These are phyloP conservation scores for Marchantia paleacea DNA, from an alignment of 225 moss, liverwort and hornwort genomes.

Conservation along the genomic window DNA sequence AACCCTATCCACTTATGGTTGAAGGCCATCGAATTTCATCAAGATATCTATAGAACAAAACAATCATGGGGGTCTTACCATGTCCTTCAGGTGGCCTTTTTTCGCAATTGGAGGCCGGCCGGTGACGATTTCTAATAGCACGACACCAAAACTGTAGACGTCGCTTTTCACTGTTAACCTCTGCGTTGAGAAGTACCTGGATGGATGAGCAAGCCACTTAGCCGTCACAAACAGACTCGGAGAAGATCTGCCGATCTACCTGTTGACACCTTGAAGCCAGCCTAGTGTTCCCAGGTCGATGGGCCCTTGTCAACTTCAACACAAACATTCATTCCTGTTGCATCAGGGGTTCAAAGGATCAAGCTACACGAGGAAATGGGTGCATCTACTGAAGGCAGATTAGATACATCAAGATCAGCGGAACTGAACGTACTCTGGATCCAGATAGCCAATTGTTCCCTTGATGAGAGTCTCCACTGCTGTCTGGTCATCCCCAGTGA, in stretches of 20 bases:
- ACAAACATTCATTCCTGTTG: neutral
- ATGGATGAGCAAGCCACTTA: neutral
- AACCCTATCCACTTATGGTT: neutral
- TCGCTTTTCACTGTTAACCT: slow-evolving; percentile 33
- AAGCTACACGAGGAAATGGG: neutral
- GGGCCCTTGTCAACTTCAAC: neutral
- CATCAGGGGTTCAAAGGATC: neutral
- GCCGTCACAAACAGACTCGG: neutral
- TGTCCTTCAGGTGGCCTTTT: slow-evolving; percentile 32
- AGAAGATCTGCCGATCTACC: neutral
- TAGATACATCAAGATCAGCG: neutral
- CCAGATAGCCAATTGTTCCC: slow-evolving; percentile 76
- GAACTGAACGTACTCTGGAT: slow-evolving; percentile 57
- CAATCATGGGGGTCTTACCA: slow-evolving; percentile 34
- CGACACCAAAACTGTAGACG: slow-evolving; percentile 32
- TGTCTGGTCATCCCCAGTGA: slow-evolving; percentile 52
- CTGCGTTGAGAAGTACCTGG: slow-evolving; percentile 21
- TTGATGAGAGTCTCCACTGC: slow-evolving; percentile 67
- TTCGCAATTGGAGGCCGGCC: slow-evolving; percentile 13
- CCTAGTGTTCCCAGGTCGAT: no score
- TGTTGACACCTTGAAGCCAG: neutral
- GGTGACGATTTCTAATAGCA: slow-evolving; percentile 23
- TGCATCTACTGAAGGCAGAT: neutral
- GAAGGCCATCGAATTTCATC: neutral
- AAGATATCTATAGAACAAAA: neutral